phyloP scores from a whole-genome alignment of 2,329 filamentous ascomycete genomes.

The Zelopaecilomyces penicillatus region DNA sequence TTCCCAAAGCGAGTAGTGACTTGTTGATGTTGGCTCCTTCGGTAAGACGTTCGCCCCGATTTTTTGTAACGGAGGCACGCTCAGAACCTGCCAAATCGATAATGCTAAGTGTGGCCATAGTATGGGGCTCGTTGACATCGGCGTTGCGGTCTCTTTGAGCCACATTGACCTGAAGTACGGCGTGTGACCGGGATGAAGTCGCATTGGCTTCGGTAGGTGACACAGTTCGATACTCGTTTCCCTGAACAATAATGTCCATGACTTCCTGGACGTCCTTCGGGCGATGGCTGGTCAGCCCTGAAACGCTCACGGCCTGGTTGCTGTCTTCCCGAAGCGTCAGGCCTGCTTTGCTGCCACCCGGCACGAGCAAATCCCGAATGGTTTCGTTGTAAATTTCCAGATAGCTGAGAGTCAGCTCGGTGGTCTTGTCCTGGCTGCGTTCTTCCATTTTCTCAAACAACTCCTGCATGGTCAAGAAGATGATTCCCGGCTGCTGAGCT shows the following conservation, averaged over 20 bases:
- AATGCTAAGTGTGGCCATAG: conserved; percentile 96
- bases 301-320: conserved; percentile 84
- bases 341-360: conserved; percentile 70
- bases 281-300: conserved; percentile 83
- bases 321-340: conserved; percentile 92
- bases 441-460: conserved; percentile 95
- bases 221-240: conserved; percentile 90
- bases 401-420: conserved; percentile 87
- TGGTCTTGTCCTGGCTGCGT: conserved; percentile 73
- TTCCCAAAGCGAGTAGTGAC: conserved; percentile 84
- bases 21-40: conserved; percentile 99
- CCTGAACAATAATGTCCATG: conserved; percentile 97
- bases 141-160: conserved; percentile 92
- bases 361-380: conserved; percentile 88
- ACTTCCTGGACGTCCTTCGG: conserved; percentile 90
- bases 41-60: conserved; percentile 79
- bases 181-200: conserved; percentile 93
- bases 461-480: conserved; percentile 98
- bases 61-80: conserved; percentile 92
- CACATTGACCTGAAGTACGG: conserved; percentile 93
- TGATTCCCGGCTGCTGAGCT: conserved; percentile 86
- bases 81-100: conserved; percentile 97
- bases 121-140: conserved; percentile 85
- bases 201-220: conserved; percentile 96
- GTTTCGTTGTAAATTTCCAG: conserved; percentile 99